Conservation (phyloP, 192 early-diverging fungal genomes). For the Mortierella antarctica region DNA sequence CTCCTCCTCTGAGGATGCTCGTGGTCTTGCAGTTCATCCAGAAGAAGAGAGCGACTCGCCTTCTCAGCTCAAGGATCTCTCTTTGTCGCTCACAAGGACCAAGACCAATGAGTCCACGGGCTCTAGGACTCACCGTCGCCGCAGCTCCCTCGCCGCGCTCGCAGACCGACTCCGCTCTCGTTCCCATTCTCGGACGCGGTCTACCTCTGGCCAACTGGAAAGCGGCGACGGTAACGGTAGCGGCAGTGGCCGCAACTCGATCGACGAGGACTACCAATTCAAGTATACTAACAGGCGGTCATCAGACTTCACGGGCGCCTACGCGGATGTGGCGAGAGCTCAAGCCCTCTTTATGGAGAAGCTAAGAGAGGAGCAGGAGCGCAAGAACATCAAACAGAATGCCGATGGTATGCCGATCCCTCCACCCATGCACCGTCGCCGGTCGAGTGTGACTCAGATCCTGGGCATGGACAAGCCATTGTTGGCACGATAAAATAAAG, state of each 20-base stretch:
- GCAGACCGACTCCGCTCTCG: slow-evolving; percentile 26
- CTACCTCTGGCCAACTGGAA: background rate
- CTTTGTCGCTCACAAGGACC: background rate
- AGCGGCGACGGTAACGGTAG: background rate
- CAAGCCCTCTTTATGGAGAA: slow-evolving; percentile 27
- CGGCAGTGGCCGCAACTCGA: slow-evolving; percentile 4
- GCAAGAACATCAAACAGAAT: slow-evolving; percentile 22
- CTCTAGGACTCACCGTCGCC: slow-evolving; percentile 1
- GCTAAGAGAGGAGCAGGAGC: slow-evolving; percentile 10
- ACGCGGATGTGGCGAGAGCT: slow-evolving; percentile 8
- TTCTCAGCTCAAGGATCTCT: slow-evolving; percentile 1
- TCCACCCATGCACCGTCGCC: slow-evolving; percentile 4
- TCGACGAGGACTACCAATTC: slow-evolving; percentile 6
- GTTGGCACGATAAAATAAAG: too few species aligned
- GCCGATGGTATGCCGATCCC: slow-evolving; percentile 20
- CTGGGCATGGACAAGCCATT: background rate
- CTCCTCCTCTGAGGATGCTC: background rate
- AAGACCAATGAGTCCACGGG: slow-evolving; percentile 5
- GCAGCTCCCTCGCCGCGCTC: slow-evolving; percentile 9
- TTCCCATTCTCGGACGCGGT: slow-evolving; percentile 14
- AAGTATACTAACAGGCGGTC: slow-evolving; percentile 11
- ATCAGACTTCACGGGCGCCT: slow-evolving; percentile 16
- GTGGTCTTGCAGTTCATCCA: background rate
- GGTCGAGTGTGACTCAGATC: slow-evolving; percentile 10
- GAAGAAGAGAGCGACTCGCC: background rate